These are phyloP conservation scores for Lithocarpus polystachyus DNA, from an alignment of 306 rosid species.

Conservation along the genomic window DNA sequence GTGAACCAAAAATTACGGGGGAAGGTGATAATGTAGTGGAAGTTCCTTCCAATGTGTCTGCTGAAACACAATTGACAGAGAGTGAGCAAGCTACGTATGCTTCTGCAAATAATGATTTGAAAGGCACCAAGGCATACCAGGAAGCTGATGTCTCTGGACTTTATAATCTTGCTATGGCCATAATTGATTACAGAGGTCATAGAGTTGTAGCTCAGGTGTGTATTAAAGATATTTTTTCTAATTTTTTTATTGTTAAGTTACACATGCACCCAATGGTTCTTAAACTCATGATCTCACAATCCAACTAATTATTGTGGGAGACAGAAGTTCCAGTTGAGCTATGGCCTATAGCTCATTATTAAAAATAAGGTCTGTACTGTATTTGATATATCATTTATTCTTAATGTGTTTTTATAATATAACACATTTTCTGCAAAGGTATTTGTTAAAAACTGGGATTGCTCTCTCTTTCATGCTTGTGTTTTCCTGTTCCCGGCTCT, in stretches of 20 bases:
- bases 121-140: constrained; percentile 98
- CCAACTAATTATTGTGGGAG: neutral
- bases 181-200: constrained; percentile 96
- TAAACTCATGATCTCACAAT: neutral
- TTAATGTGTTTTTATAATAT: too few relatives aligned
- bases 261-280: too few relatives aligned
- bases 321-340: too few relatives aligned
- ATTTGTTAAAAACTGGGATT: neutral
- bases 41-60: constrained; percentile 40
- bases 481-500: neutral
- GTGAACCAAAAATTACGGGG: constrained; percentile 30
- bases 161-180: constrained; percentile 94
- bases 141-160: constrained; percentile 97
- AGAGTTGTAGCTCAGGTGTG: constrained; percentile 99
- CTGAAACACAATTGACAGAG: constrained; percentile 72
- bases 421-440: neutral
- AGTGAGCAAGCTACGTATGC: constrained; percentile 99
- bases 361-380: too few relatives aligned
- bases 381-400: too few relatives aligned
- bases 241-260: neutral
- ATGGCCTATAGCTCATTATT: too few relatives aligned
- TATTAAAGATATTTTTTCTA: neutral
- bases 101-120: constrained; percentile 98
- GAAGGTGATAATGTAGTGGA: constrained; percentile 48
- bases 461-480: neutral